Percentiles rank a stretch among this genome's conserved stretches.
Evolutionary conservation across 2,329 filamentous ascomycete species (phyloP).

Genomic region (Penicillium sp.): DNA sequence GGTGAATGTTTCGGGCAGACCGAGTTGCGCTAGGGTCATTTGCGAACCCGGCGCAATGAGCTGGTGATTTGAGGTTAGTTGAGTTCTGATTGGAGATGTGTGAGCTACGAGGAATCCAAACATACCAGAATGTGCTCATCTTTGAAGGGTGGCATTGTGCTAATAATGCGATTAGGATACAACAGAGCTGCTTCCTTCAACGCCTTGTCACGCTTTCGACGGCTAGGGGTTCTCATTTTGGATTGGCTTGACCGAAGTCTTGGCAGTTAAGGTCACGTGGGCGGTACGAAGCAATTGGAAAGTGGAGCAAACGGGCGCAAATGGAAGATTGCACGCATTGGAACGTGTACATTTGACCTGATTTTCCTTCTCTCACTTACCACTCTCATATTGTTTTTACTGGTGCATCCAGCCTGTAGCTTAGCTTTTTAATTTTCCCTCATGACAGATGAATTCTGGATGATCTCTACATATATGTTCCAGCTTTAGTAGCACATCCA

Average conservation of each 20-base stretch:
- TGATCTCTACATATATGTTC: too few relatives aligned
- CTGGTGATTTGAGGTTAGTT: constrained; percentile 25
- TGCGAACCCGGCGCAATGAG: constrained; percentile 70
- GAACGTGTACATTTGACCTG: too few relatives aligned
- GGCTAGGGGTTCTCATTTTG: constrained; percentile 13
- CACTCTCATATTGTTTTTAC: too few relatives aligned
- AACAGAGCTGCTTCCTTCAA: constrained; percentile 16
- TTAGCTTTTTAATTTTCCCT: fast-evolving
- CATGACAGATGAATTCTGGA: too few relatives aligned
- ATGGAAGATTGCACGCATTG: too few relatives aligned
- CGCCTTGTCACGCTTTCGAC: constrained; percentile 11
- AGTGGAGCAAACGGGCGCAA: too few relatives aligned
- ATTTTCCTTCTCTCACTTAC: too few relatives aligned
- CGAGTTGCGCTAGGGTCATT: constrained; percentile 87
- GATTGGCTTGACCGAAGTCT: constrained; percentile 21
- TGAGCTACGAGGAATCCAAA: not conserved
- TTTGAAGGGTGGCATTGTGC: constrained; percentile 52
- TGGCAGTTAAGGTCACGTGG: not conserved
- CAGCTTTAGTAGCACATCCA: too few relatives aligned
- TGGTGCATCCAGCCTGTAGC: too few relatives aligned
- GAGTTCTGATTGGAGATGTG: not conserved
- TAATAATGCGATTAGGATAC: constrained; percentile 19
- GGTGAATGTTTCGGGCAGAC: constrained; percentile 85
- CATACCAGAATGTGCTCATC: constrained; percentile 55
- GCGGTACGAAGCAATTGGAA: not conserved